A percentile compares a stretch with the other conserved stretches of the same genome.
These are phyloP conservation scores for Pulveroboletus sp. DNA, from an alignment of 768 basidiomycete genomes.

Conservation along the genomic window DNA sequence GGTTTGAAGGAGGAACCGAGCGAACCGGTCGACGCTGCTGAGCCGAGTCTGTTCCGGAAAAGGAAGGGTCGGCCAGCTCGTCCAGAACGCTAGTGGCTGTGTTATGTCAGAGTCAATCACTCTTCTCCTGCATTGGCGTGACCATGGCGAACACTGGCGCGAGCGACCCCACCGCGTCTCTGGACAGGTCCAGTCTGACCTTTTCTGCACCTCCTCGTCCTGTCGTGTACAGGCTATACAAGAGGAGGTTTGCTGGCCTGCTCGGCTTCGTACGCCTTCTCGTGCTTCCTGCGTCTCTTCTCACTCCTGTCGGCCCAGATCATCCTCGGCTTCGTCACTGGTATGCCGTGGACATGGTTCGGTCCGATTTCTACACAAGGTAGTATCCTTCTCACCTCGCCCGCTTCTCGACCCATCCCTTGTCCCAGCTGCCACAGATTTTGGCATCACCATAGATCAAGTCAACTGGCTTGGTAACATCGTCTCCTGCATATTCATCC, in stretches of 20 bases:
- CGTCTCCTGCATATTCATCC: slow-evolving; percentile 57
- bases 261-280: slow-evolving; percentile 45
- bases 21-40: slow-evolving; percentile 2
- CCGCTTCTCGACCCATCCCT: neutral
- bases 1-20: slow-evolving; percentile 21
- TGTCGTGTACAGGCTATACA: slow-evolving; percentile 58
- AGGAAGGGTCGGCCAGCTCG: slow-evolving; percentile 2
- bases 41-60: slow-evolving; percentile 20
- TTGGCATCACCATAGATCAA: slow-evolving; percentile 62
- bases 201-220: neutral
- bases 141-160: too few relatives aligned
- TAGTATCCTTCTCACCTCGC: slow-evolving; percentile 35
- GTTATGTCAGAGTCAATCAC: neutral
- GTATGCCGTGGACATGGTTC: slow-evolving; percentile 78
- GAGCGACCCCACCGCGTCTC: neutral
- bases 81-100: neutral
- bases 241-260: slow-evolving; percentile 60
- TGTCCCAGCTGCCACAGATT: slow-evolving; percentile 52
- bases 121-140: too few relatives aligned
- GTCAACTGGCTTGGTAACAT: slow-evolving; percentile 83
- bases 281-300: neutral
- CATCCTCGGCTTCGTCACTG: slow-evolving; percentile 55
- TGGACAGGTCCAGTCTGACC: neutral
- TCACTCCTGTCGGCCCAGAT: slow-evolving; percentile 35
- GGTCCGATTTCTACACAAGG: slow-evolving; percentile 68